These are phyloP conservation scores for Aureobasidium sp. DNA, from an alignment of 2,329 filamentous ascomycete species.

Conservation along the genomic window DNA sequence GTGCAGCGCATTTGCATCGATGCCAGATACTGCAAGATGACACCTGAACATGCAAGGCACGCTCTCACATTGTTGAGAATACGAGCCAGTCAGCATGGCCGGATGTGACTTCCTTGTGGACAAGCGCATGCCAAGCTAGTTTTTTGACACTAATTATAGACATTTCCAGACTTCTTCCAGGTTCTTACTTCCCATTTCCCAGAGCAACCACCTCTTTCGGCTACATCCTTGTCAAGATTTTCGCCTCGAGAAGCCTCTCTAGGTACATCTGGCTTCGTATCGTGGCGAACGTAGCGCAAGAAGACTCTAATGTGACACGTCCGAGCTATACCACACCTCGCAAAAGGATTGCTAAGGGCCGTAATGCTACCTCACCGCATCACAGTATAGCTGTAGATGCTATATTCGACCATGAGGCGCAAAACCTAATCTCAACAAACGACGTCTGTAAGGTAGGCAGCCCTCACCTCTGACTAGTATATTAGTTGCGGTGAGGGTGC, in stretches of 20 bases:
- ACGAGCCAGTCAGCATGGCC: neutral
- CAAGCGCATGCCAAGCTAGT: neutral
- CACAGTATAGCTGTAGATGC: neutral
- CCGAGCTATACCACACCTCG: constrained; percentile 1
- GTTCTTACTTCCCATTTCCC: neutral
- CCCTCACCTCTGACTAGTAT: neutral
- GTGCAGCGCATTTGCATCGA: neutral
- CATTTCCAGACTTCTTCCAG: neutral
- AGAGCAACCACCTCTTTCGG: neutral
- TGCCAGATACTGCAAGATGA: neutral
- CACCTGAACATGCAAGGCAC: constrained; percentile 5
- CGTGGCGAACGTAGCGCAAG: neutral
- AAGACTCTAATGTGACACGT: neutral
- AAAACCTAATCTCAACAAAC: neutral
- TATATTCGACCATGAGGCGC: neutral
- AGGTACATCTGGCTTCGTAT: neutral
- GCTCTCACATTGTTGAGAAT: neutral
- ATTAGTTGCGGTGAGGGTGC: neutral
- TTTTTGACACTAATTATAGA: neutral
- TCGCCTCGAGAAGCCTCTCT: neutral
- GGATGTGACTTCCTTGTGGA: neutral
- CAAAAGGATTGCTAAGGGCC: neutral
- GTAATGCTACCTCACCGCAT: neutral
- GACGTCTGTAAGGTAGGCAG: neutral
- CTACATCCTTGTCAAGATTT: neutral